phyloP scores from a whole-genome alignment of 352 stramenopile genomes.

The Lagenidium sp. region DNA sequence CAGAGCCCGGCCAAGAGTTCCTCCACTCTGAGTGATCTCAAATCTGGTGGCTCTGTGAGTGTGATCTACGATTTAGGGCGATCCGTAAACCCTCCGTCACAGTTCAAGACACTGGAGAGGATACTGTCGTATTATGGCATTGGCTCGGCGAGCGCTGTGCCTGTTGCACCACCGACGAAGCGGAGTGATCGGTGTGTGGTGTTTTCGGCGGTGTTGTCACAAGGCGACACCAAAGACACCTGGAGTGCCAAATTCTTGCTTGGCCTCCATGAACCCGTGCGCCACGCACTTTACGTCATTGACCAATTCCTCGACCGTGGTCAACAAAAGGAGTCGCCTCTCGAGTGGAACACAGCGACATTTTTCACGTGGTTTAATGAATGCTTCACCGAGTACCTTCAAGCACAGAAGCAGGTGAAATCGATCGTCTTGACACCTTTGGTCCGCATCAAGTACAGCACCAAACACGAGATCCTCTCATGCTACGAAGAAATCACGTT shows the following conservation, averaged over 20 bases:
- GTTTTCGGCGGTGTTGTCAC: constrained; percentile 57
- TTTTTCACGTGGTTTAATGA: constrained; percentile 78
- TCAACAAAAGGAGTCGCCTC: constrained; percentile 13
- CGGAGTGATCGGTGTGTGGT: constrained; percentile 44
- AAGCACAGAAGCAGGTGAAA: constrained; percentile 61
- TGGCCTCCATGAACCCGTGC: constrained; percentile 65
- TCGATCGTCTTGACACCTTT: constrained; percentile 45
- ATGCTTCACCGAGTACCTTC: constrained; percentile 68
- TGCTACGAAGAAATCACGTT: constrained; percentile 63
- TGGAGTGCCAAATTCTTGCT: constrained; percentile 70
- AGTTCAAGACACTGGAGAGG: constrained; percentile 19
- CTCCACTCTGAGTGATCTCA: not conserved
- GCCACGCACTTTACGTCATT: constrained; percentile 76
- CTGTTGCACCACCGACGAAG: constrained; percentile 38
- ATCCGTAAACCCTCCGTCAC: constrained; percentile 8
- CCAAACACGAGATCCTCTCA: constrained; percentile 49
- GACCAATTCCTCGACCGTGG: constrained; percentile 68
- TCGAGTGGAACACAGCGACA: constrained; percentile 11
- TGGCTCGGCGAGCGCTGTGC: constrained; percentile 10
- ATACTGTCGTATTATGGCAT: constrained; percentile 17
- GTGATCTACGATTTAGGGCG: constrained; percentile 8
- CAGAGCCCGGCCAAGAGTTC: too few species aligned
- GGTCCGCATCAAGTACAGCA: constrained; percentile 34
- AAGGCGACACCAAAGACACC: constrained; percentile 34
- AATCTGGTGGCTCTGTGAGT: constrained; percentile 2